Percentiles rank a stretch among this genome's conserved stretches.
Evolutionary conservation across 371 early-diverging fungal species (phyloP).

Genomic region (Mucor sp.): DNA sequence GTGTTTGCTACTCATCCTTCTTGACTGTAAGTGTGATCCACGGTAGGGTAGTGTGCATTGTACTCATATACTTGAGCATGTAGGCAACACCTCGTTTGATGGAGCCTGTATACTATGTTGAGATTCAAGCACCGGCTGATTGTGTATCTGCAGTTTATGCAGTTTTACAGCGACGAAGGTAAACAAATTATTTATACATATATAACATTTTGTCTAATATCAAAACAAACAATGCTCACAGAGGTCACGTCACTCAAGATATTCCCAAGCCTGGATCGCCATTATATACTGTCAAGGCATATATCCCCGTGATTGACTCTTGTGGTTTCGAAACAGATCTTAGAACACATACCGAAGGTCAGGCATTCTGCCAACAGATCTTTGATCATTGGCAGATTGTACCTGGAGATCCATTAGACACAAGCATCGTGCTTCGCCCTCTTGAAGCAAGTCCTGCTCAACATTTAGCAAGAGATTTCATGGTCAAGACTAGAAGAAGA

Average conservation of each 20-base stretch:
- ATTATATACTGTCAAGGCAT: conserved; percentile 90
- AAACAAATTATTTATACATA: conserved; percentile 11
- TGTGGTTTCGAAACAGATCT: conserved; percentile 97
- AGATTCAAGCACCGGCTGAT: conserved; percentile 96
- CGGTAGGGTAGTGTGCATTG: background rate
- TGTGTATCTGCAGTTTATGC: conserved; percentile 95
- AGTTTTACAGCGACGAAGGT: conserved; percentile 88
- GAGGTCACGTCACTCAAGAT: conserved; percentile 98
- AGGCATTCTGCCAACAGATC: conserved; percentile 93
- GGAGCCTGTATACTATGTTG: conserved; percentile 96
- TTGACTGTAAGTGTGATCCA: conserved; percentile 66
- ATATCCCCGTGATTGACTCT: conserved; percentile 95
- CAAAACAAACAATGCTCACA: conserved; percentile 6
- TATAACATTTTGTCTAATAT: background rate
- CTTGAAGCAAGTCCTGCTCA: conserved; percentile 87
- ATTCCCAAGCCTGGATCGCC: conserved; percentile 96
- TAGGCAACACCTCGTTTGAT: conserved; percentile 94
- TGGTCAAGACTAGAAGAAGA: conserved; percentile 96
- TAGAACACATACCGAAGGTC: conserved; percentile 94
- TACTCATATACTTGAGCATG: background rate
- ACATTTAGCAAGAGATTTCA: conserved; percentile 94
- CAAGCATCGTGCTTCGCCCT: conserved; percentile 81
- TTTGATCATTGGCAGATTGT: conserved; percentile 98
- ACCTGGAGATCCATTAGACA: conserved; percentile 97
- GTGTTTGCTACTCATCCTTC: conserved; percentile 96